Evolutionary conservation across 257 asterid genomes (phyloP).

Genomic region (Mentha longifolia): DNA sequence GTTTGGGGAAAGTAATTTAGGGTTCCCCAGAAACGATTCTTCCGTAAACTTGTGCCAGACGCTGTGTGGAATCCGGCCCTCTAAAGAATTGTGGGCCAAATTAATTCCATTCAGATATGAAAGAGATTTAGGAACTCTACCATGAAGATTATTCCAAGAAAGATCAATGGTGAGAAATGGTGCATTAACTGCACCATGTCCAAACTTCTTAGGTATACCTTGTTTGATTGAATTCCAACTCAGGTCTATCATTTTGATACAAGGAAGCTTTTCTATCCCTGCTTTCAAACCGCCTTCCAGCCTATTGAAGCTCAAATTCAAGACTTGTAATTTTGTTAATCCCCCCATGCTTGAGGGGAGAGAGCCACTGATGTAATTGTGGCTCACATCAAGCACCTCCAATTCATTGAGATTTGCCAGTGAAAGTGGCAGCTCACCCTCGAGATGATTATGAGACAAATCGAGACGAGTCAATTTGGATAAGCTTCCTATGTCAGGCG

Average conservation of each 20-base stretch:
- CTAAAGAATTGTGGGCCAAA: not conserved
- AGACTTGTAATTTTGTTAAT: too few relatives aligned
- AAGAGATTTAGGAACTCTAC: constrained; percentile 9
- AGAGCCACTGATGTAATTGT: too few relatives aligned
- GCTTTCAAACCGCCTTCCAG: not conserved
- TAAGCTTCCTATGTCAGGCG: too few relatives aligned
- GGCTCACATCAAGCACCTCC: too few relatives aligned
- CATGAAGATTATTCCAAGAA: not conserved
- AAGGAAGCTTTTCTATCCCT: constrained; percentile 9
- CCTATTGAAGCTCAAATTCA: too few relatives aligned
- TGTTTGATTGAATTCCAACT: not conserved
- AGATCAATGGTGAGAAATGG: not conserved
- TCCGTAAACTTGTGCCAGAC: not conserved
- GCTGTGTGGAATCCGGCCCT: not conserved
- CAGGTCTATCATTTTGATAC: not conserved
- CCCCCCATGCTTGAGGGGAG: too few relatives aligned
- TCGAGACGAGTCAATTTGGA: constrained; percentile 1
- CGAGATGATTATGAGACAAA: too few relatives aligned
- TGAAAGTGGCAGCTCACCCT: too few relatives aligned
- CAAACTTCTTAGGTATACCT: constrained; percentile 1
- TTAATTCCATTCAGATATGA: not conserved
- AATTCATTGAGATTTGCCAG: too few relatives aligned
- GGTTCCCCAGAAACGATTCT: not conserved
- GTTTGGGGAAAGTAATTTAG: not conserved
- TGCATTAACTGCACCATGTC: not conserved